Evolutionary conservation across 1,284 basidiomycete species (phyloP).

Genomic region (Termitomyces sp.): DNA sequence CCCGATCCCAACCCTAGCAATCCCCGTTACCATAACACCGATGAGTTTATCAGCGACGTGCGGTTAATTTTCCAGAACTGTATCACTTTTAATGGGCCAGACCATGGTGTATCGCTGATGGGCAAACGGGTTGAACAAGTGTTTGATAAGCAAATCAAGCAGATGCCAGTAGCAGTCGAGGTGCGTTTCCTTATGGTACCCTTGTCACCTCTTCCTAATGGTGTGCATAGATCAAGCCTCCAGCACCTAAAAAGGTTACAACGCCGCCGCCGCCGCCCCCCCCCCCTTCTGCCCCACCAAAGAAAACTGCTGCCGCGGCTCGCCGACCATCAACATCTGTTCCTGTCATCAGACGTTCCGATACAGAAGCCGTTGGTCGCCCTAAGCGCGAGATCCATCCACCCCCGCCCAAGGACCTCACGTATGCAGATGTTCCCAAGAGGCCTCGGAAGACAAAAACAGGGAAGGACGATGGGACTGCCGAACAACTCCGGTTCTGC

Average conservation of each 20-base stretch:
- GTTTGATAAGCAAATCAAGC: slow-evolving; percentile 87
- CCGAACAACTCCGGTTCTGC: slow-evolving; percentile 85
- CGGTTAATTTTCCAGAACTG: slow-evolving; percentile 88
- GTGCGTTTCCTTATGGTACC: slow-evolving; percentile 42
- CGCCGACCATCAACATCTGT: slow-evolving; percentile 74
- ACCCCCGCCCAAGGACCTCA: slow-evolving; percentile 87
- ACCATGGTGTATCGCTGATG: slow-evolving; percentile 76
- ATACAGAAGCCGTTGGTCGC: slow-evolving; percentile 58
- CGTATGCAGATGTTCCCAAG: slow-evolving; percentile 74
- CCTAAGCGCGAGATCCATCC: slow-evolving; percentile 98
- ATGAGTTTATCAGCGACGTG: slow-evolving; percentile 81
- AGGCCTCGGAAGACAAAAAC: slow-evolving; percentile 60
- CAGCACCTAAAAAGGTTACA: slow-evolving; percentile 47
- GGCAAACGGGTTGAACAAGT: slow-evolving; percentile 79
- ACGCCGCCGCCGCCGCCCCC: slow-evolving; percentile 42
- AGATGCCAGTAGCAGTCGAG: slow-evolving; percentile 73
- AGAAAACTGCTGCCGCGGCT: slow-evolving; percentile 43
- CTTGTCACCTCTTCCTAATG: slow-evolving; percentile 12
- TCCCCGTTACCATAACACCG: slow-evolving; percentile 68
- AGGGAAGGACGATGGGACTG: slow-evolving; percentile 64
- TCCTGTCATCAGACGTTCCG: slow-evolving; percentile 72
- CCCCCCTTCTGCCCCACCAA: slow-evolving; percentile 33
- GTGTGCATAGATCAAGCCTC: slow-evolving; percentile 41
- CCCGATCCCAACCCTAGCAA: slow-evolving; percentile 63
- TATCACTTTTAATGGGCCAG: slow-evolving; percentile 87